These are phyloP conservation scores for Backusella liffmaniae DNA, from an alignment of 192 early-diverging fungal genomes.

Conservation along the genomic window DNA sequence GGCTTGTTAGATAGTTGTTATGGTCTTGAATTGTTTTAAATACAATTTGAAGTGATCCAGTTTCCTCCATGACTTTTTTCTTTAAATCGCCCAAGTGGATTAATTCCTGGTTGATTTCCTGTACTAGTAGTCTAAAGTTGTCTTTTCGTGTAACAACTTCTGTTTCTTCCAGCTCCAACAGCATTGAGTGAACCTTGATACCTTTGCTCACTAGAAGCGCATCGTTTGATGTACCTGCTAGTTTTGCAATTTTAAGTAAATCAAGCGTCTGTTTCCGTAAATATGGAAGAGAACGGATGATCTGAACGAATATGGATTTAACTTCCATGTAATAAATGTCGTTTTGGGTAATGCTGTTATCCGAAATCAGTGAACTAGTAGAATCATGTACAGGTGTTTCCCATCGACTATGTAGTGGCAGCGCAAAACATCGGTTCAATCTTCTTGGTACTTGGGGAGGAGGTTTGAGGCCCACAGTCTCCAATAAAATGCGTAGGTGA, in stretches of 20 bases:
- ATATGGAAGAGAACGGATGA: conserved; percentile 84
- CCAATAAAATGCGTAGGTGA: conserved; percentile 73
- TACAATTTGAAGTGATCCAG: conserved; percentile 72
- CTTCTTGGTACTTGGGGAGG: conserved; percentile 73
- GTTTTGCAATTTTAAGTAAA: conserved; percentile 68
- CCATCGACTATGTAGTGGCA: conserved; percentile 78
- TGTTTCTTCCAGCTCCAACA: conserved; percentile 76
- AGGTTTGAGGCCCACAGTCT: conserved; percentile 66
- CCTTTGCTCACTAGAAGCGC: conserved; percentile 84
- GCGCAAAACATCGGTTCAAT: conserved; percentile 66
- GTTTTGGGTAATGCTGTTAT: conserved; percentile 82
- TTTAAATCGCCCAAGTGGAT: conserved; percentile 85
- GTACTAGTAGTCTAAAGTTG: conserved; percentile 73
- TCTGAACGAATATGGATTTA: conserved; percentile 88
- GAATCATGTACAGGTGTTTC: conserved; percentile 70
- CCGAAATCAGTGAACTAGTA: conserved; percentile 48
- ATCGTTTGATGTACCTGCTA: conserved; percentile 81
- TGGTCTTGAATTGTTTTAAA: conserved; percentile 93
- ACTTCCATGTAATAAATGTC: conserved; percentile 94
- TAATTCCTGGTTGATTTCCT: conserved; percentile 87
- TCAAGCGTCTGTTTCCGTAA: conserved; percentile 57
- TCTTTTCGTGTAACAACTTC: conserved; percentile 67
- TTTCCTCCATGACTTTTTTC: conserved; percentile 84
- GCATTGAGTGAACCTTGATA: conserved; percentile 92
- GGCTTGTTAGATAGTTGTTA: conserved; percentile 85